Evolutionary conservation across 345 rosid genomes (phyloP), one percentile per base, ranked within the genome.

Genomic region (Camelina laxa): DNA sequence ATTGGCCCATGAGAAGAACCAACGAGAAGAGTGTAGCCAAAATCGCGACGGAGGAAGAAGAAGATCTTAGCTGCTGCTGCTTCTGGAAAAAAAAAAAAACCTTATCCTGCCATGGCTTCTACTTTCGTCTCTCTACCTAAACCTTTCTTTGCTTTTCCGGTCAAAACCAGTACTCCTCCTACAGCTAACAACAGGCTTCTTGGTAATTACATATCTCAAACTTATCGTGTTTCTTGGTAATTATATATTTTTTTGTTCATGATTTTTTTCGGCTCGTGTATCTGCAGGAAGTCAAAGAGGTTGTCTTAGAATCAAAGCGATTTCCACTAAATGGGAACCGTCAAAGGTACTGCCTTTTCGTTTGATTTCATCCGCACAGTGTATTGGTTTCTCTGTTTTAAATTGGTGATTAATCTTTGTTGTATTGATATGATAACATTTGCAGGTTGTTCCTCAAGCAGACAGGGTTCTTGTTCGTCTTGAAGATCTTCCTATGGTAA

Each of bases 391-490:
- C 2, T 27, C 36, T 55, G n/a, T 33, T 68, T 14, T 3, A 0
- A 69, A n/a, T 21, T 1, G 42, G 53, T 14, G 13, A 48, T 17
- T 55, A 53, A 17, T 39, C 6, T 27, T 27, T 6, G 0, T 36
- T 5, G 22, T 36, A 20, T 48, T 13, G 47, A 54, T 36, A 55
- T 60, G 53, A 17, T 79, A 39, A 75, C 30, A 27, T 9, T 80
- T 71, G 55, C 72, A 93, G 97, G 95, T 94, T 70, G 93, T 85
- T 83, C 96, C 98, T 31, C 97, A 94, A 80, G 93, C 95, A 75
- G 97, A 91, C 59, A 88, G 98, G 60, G 96, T 91, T 67, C 91
- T 94, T 33, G 82, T 89, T 68, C 96, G 96, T 64, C 97, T 94
- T 36, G 90, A 91, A 63, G 83, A 86, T 74, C 87, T 89, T 47